A percentile compares a stretch with the other conserved stretches of the same genome.
These are phyloP conservation scores for Saururus chinensis DNA, from an alignment of 164 flowering plant genomes.

Conservation along the genomic window DNA sequence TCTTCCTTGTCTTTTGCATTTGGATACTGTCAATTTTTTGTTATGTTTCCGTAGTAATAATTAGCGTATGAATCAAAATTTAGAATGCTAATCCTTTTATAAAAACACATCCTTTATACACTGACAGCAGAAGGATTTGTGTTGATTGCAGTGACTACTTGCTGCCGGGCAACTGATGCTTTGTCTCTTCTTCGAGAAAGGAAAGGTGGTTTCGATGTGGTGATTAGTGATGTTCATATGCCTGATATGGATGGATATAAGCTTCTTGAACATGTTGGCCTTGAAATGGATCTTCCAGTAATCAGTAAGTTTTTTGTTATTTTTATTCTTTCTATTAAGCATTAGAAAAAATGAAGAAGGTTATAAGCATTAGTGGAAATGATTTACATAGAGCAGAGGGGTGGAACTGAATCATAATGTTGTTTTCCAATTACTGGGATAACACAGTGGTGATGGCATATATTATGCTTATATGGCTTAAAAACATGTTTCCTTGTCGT, in stretches of 20 bases:
- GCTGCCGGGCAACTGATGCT: slow-evolving; percentile 62
- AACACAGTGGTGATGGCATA: neutral
- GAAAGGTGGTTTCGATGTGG: slow-evolving; percentile 71
- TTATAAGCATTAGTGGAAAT: slow-evolving; percentile 1
- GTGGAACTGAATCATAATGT: neutral
- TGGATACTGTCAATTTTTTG: too few species aligned
- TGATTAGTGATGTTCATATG: slow-evolving; percentile 88
- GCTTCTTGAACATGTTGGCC: slow-evolving; percentile 78
- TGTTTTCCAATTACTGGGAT: neutral
- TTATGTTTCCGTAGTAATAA: too few species aligned
- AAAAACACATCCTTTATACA: too few species aligned
- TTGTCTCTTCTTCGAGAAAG: slow-evolving; percentile 56
- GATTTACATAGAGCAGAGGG: neutral
- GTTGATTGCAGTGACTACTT: slow-evolving; percentile 62
- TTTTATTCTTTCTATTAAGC: neutral
- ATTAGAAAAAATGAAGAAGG: neutral
- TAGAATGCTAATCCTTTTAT: too few species aligned
- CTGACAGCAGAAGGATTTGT: neutral
- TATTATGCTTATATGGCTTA: neutral
- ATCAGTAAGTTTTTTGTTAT: slow-evolving; percentile 48
- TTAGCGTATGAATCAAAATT: too few species aligned
- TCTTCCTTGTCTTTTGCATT: too few species aligned
- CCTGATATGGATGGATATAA: slow-evolving; percentile 92
- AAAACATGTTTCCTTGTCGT: slow-evolving; percentile 8
- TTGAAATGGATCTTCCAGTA: slow-evolving; percentile 90